Evolutionary conservation across 306 rosid species (phyloP).

Genomic region (Crotalaria pallida): DNA sequence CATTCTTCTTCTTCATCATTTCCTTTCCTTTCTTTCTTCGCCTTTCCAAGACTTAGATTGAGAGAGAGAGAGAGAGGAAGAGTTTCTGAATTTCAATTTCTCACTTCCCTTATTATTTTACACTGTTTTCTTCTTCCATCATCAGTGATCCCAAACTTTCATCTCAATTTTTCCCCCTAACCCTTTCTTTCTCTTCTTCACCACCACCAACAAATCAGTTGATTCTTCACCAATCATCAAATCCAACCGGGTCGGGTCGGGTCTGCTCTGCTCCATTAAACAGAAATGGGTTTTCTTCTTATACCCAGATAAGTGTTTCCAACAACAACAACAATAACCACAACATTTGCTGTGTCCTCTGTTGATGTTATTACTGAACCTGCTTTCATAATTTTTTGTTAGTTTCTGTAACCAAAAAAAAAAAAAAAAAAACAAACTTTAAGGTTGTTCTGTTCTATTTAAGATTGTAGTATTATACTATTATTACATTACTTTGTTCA

Average conservation of each 20-base stretch:
- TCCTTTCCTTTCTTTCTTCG: not conserved
- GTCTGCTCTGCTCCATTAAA: not conserved
- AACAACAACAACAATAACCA: no score
- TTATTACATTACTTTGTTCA: constrained; percentile 1
- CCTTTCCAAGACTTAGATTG: not conserved
- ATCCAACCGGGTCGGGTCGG: not conserved
- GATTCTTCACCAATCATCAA: not conserved
- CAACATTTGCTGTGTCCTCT: constrained; percentile 5
- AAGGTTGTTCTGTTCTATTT: no score
- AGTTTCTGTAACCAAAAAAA: no score
- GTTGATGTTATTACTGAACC: not conserved
- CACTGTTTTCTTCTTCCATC: not conserved
- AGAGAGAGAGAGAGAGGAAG: no score
- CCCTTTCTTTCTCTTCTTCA: no score
- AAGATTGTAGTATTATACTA: no score
- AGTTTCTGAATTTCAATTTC: constrained; percentile 1
- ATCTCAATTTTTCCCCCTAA: not conserved
- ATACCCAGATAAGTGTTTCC: constrained; percentile 30
- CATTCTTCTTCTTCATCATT: constrained; percentile 25
- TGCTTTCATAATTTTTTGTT: not conserved
- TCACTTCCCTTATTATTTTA: not conserved
- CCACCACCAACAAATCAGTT: constrained; percentile 5
- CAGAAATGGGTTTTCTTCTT: constrained; percentile 23
- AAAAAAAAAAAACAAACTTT: no score
- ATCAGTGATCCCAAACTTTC: constrained; percentile 22